These are phyloP conservation scores for Sedum album DNA, from an alignment of 164 flowering plant species.

Conservation along the genomic window DNA sequence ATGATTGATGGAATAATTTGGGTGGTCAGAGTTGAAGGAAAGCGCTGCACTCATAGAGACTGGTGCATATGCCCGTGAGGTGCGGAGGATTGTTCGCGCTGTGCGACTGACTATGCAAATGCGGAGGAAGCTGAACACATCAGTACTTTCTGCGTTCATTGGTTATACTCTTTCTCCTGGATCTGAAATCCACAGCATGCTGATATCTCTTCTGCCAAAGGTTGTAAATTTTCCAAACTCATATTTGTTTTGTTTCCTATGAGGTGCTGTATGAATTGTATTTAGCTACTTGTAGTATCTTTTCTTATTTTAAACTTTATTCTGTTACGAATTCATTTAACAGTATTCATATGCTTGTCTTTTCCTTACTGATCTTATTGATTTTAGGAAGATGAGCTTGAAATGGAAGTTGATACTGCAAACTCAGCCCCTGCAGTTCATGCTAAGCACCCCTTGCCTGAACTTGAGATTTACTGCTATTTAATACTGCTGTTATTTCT, in stretches of 20 bases:
- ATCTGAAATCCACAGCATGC: neutral
- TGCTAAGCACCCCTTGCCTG: constrained; percentile 61
- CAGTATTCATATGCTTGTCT: too few relatives aligned
- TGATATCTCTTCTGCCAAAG: neutral
- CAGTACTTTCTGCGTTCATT: neutral
- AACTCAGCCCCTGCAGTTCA: constrained; percentile 48
- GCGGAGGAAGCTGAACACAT: too few relatives aligned
- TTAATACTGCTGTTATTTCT: constrained; percentile 74
- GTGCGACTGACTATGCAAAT: constrained; percentile 24
- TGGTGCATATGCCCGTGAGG: constrained; percentile 71
- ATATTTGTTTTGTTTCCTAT: neutral
- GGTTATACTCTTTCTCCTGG: neutral
- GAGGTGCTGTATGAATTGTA: neutral
- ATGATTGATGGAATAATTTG: neutral
- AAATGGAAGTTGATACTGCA: constrained; percentile 89
- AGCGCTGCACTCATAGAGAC: constrained; percentile 63
- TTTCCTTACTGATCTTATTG: constrained; percentile 3
- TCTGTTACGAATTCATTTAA: too few relatives aligned
- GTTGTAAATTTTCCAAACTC: neutral
- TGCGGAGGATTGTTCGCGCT: constrained; percentile 62
- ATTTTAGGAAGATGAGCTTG: constrained; percentile 70
- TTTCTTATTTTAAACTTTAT: too few relatives aligned
- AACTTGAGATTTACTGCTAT: constrained; percentile 78
- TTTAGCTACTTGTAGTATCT: too few relatives aligned
- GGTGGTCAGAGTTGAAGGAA: constrained; percentile 69